Evolutionary conservation across 768 basidiomycete species (phyloP).

Genomic region (Leucogyrophana mollusca): DNA sequence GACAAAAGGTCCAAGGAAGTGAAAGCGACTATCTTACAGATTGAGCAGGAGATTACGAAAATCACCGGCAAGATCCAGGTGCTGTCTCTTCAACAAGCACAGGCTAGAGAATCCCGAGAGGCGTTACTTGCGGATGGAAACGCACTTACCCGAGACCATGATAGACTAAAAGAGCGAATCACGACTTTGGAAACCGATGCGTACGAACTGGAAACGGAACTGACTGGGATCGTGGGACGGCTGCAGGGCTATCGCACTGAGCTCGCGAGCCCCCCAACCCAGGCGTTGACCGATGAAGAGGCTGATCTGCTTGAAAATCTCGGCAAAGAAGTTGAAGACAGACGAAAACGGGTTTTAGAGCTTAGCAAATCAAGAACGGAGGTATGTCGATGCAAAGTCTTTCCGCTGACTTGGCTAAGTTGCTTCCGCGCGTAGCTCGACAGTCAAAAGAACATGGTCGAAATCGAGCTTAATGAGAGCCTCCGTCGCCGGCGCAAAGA

Average conservation of each 20-base stretch:
- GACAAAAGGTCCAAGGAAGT: slow-evolving; percentile 68
- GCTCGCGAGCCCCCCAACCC: slow-evolving; percentile 69
- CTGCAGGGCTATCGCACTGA: slow-evolving; percentile 66
- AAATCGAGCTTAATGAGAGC: slow-evolving; percentile 92
- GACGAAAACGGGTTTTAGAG: slow-evolving; percentile 69
- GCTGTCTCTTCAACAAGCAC: slow-evolving; percentile 64
- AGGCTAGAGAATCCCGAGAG: slow-evolving; percentile 68
- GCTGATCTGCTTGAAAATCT: slow-evolving; percentile 61
- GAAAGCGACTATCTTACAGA: slow-evolving; percentile 59
- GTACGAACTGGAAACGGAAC: slow-evolving; percentile 72
- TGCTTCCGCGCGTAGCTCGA: slow-evolving; percentile 40
- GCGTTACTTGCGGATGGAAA: slow-evolving; percentile 61
- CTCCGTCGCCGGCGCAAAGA: slow-evolving; percentile 80
- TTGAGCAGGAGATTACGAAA: slow-evolving; percentile 87
- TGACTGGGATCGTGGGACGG: slow-evolving; percentile 60
- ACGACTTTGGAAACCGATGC: slow-evolving; percentile 63
- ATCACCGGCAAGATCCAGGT: slow-evolving; percentile 73
- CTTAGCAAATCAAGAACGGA: slow-evolving; percentile 66
- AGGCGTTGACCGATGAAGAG: slow-evolving; percentile 74
- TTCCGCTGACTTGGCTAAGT: not conserved
- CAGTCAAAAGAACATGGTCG: slow-evolving; percentile 73
- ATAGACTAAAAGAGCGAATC: slow-evolving; percentile 61
- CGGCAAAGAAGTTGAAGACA: slow-evolving; percentile 72
- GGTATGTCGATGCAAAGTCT: slow-evolving; percentile 41
- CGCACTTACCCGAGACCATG: slow-evolving; percentile 63